phyloP scores from a whole-genome alignment of 2,329 filamentous ascomycete species.

The Aspergillus phoenicis region DNA sequence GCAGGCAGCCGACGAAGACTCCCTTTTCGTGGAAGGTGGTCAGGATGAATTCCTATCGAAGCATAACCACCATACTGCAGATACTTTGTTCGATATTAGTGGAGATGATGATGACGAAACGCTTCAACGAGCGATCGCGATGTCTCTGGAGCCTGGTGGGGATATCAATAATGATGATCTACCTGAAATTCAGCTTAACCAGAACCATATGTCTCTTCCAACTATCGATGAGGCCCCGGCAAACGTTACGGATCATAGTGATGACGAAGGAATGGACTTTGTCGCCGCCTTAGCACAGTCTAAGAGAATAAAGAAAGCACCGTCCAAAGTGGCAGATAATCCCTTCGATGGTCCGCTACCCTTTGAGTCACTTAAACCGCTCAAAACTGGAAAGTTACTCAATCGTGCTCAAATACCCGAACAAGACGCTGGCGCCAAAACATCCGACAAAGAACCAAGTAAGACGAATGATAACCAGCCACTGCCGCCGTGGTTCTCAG shows the following conservation, averaged over 20 bases:
- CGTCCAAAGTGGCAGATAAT: conserved; percentile 43
- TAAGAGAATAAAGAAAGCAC: conserved; percentile 59
- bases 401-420: conserved; percentile 39
- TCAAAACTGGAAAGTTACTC: conserved; percentile 69
- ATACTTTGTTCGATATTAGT: conserved; percentile 61
- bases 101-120: conserved; percentile 66
- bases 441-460: conserved; percentile 31
- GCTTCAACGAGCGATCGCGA: conserved; percentile 75
- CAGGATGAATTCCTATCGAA: conserved; percentile 36
- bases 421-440: conserved; percentile 43
- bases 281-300: conserved; percentile 74
- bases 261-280: conserved; percentile 76
- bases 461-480: neutral
- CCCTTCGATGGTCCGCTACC: conserved; percentile 80
- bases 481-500: conserved; percentile 52
- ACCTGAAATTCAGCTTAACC: conserved; percentile 36
- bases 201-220: conserved; percentile 52
- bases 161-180: conserved; percentile 42
- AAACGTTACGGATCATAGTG: conserved; percentile 55
- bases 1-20: conserved; percentile 47
- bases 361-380: conserved; percentile 74
- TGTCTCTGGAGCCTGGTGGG: conserved; percentile 65
- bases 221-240: conserved; percentile 30
- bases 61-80: conserved; percentile 36
- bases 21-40: conserved; percentile 58